Evolutionary conservation across 148 eudicot species (phyloP).

Genomic region (Spergularia marina): DNA sequence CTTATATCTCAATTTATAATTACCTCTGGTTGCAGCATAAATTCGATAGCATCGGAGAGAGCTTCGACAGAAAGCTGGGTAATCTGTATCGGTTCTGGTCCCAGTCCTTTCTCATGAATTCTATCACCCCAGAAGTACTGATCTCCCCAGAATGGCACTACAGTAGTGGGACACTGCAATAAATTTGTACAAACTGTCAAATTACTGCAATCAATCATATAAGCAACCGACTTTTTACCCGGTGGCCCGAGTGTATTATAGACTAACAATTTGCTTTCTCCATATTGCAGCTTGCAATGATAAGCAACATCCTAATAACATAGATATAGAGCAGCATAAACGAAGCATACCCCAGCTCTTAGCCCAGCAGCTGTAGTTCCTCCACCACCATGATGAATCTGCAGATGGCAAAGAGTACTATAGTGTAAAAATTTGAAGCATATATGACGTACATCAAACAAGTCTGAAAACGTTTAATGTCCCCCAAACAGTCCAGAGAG

Average conservation of each 20-base stretch:
- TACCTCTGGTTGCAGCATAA: conserved; percentile 94
- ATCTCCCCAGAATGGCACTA: conserved; percentile 95
- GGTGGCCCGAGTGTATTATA: background rate
- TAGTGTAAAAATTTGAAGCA: background rate
- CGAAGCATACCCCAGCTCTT: conserved; percentile 75
- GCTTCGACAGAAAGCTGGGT: conserved; percentile 57
- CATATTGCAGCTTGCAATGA: background rate
- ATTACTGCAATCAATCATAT: background rate
- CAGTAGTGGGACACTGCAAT: conserved; percentile 90
- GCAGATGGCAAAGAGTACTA: conserved; percentile 8
- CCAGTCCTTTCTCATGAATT: conserved; percentile 69
- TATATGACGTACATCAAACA: background rate
- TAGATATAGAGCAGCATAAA: background rate
- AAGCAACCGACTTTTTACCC: background rate
- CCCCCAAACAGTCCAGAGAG: too few species aligned
- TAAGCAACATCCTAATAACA: background rate
- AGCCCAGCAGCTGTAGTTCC: conserved; percentile 97
- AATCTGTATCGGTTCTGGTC: conserved; percentile 89
- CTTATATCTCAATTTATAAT: background rate
- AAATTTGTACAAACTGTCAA: background rate
- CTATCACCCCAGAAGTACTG: conserved; percentile 95
- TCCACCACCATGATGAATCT: conserved; percentile 97
- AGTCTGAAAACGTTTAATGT: too few species aligned
- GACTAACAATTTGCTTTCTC: background rate
- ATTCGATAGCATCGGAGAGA: conserved; percentile 67